phyloP scores from a whole-genome alignment of 139 green algal genomes.

The Chlamydomonas sphaeroides region DNA sequence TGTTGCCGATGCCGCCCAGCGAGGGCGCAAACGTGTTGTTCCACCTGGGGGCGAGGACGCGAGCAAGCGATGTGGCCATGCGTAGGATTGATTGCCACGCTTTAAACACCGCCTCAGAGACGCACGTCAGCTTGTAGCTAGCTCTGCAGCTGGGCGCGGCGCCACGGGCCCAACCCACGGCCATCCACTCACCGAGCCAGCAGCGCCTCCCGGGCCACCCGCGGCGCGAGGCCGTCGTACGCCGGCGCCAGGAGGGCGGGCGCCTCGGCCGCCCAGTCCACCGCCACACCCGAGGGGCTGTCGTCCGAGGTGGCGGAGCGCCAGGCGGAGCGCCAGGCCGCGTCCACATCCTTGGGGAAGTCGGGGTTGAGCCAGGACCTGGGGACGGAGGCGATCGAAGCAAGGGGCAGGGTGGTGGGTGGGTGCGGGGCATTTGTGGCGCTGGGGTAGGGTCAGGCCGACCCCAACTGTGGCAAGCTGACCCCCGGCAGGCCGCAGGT shows the following conservation, averaged over 20 bases:
- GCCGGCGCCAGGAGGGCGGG: not conserved
- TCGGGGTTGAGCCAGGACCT: constrained; percentile 13
- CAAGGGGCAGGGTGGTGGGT: too few relatives aligned
- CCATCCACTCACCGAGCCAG: not conserved
- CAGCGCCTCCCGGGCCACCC: not conserved
- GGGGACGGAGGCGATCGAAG: too few relatives aligned
- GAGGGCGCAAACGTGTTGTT: not conserved
- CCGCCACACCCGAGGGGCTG: not conserved
- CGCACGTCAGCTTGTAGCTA: too few relatives aligned
- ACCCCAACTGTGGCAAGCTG: too few relatives aligned
- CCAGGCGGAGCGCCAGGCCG: not conserved
- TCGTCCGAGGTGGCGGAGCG: not conserved
- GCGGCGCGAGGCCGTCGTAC: not conserved
- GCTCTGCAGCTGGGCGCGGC: too few relatives aligned
- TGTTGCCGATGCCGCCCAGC: not conserved
- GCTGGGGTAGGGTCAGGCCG: not conserved
- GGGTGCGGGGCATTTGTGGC: too few relatives aligned
- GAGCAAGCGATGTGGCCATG: too few relatives aligned
- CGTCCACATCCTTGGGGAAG: constrained; percentile 6
- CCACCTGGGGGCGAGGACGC: not conserved
- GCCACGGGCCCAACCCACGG: too few relatives aligned
- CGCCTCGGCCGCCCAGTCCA: constrained; percentile 7
- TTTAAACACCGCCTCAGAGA: too few relatives aligned
- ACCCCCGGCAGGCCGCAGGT: too few relatives aligned
- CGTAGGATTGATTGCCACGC: too few relatives aligned